These are phyloP conservation scores for Malassezia psittaci DNA, from an alignment of 1,284 basidiomycete species.

Conservation along the genomic window DNA sequence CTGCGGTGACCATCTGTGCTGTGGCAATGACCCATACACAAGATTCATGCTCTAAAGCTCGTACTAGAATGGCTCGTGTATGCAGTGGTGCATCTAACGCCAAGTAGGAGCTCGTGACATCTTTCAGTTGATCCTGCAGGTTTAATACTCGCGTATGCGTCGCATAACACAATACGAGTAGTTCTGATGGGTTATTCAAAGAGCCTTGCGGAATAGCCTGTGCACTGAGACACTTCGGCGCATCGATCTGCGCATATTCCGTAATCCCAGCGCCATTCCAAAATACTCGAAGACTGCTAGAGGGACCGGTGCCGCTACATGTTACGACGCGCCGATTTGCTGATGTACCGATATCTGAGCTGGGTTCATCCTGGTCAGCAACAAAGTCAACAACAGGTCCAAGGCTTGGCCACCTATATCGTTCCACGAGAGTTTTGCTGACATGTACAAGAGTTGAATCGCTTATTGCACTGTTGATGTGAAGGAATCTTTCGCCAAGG, in stretches of 20 bases:
- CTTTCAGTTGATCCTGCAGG: constrained; percentile 9
- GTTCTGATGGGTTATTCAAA: background rate
- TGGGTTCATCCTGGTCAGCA: constrained; percentile 62
- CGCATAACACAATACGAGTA: background rate
- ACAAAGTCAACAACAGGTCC: constrained; percentile 80
- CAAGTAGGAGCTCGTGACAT: constrained; percentile 16
- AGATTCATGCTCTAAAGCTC: background rate
- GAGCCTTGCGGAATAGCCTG: background rate
- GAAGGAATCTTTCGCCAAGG: constrained; percentile 31
- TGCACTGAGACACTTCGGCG: background rate
- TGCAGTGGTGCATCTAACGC: constrained; percentile 6
- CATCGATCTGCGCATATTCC: constrained; percentile 50
- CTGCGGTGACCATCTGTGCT: background rate
- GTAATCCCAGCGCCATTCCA: constrained; percentile 75
- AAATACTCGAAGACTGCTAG: constrained; percentile 70
- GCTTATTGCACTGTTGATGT: constrained; percentile 30
- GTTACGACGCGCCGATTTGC: constrained; percentile 70
- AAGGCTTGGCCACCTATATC: constrained; percentile 50
- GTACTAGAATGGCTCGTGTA: background rate
- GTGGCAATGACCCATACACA: background rate
- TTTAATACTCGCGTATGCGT: background rate
- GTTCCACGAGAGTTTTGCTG: background rate
- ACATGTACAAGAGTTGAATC: constrained; percentile 25
- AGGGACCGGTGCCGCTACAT: constrained; percentile 72
- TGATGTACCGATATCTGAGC: constrained; percentile 9